Base-by-base conservation (phyloP, 257 asterid genomes). In the Perilla frutescens region DNA sequence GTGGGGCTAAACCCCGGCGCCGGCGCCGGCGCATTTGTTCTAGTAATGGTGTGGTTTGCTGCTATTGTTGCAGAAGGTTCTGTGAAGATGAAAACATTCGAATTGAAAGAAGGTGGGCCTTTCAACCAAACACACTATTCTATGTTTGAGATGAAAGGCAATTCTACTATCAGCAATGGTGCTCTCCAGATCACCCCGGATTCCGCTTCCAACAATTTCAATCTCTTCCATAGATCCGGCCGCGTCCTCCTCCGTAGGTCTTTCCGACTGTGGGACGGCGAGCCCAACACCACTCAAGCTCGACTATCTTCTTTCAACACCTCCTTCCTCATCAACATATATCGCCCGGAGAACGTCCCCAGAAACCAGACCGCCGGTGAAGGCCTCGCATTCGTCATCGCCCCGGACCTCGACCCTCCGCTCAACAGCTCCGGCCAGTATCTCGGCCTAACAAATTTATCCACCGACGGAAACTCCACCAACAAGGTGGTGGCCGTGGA, bases 121-220 rank as follows among this genome's bases (percentile, higher is more conserved):
- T 90, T 90, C 32, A 34, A 85, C 37, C 15, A 40, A 7, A 41
- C 72, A 1, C 31, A 65, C 73, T 45, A 2, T 45, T 0, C 8
- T 0, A 3, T 13, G 1, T 71, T 84, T 1, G 62, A 55, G 8
- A 76, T 75, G 1, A 71, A 10, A 55, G 0, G 0, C 0, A 79
- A 83, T 20, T 20, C 26, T 20, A 0, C 26, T 1, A 20, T 20
- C 26, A 20, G 26, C 26, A 20, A 20, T 20, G 40, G 0, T 0
- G 98, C 98, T 34, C 87, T 93, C 15, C 98, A 93, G 78, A 76
- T 93, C 5, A 93, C 98, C 8, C 89, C 90, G 0, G 96, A 93
- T 62, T 51, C 92, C 0, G 71, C 80, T 1, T 62, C 82, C 0
- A 0, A 4, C 0, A 84, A 13, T 2, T 66, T 81, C 82, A 14